Evolutionary conservation across 495 filamentous ascomycete species (phyloP), one percentile per base, ranked within the genome.

Genomic region (Penicillium pulvis): DNA sequence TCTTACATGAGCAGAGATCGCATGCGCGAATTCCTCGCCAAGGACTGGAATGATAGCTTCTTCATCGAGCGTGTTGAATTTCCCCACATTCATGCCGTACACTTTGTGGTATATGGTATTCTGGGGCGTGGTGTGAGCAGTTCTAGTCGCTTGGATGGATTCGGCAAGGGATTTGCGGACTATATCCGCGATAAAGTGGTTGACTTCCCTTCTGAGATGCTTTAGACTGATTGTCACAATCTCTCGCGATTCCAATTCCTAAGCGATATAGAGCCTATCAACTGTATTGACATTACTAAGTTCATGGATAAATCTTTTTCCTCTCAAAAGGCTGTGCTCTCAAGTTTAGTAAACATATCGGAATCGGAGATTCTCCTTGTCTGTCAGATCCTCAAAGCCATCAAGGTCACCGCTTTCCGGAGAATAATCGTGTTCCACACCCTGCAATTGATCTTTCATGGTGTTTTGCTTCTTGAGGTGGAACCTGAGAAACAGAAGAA

Each of bases 161-260:
- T 83, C 49, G 81, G 78, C 1, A 84, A 84, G 65, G 79, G 79
- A 2, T 75, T 82, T 45, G 77, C 71, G 12, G 81, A 83, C 63
- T 83, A 72, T 62, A 35, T 83, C 1, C 67, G 81, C 19, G 68
- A 70, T 57, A 71, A 68, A 48, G 28, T 75, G 54, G 78, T 83
- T n/a, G 71, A 76, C 41, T 50, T 82, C 42, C 81, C 80, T 6
- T 41, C n/a, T 16, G 14, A 41, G 16, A 0, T 16, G 0, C 7
- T 41, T 17, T n/a, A 41, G 14, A 12, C 14, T 17, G 4, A 41
- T 36, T 36, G 7, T 36, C 3, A 28, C 1, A 12, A 11, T 14
- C 12, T 12, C 33, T 36, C 33, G 10, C 10, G 33, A 36, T 10
- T 36, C 11, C 33, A 11, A 9, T 11, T 10, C 33, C 33, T 23